Percentiles rank a stretch among this genome's conserved stretches.
Conservation (phyloP, 768 basidiomycete species). For the Termitomyces eurrhizus region DNA sequence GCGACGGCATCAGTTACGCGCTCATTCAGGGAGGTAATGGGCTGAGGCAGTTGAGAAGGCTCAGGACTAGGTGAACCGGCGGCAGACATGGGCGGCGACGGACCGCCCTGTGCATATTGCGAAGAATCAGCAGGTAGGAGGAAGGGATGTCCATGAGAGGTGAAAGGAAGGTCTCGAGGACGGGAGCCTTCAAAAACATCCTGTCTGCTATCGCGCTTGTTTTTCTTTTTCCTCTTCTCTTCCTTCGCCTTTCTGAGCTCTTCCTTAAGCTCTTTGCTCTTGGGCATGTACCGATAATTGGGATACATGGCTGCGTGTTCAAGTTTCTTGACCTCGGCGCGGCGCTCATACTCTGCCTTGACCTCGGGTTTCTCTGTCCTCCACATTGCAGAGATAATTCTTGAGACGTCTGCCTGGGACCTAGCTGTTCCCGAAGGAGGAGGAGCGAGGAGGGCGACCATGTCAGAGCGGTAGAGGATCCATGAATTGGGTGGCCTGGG, state of each 20-base stretch:
- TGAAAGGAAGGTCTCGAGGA: constrained; percentile 8
- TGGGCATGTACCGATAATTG: constrained; percentile 53
- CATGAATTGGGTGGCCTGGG: constrained; percentile 80
- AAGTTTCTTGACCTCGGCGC: constrained; percentile 49
- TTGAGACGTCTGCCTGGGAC: constrained; percentile 65
- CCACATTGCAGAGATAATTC: constrained; percentile 63
- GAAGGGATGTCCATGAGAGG: constrained; percentile 16
- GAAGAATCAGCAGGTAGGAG: constrained; percentile 21
- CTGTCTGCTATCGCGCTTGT: neutral
- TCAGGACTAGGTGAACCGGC: constrained; percentile 41
- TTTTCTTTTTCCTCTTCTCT: constrained; percentile 16
- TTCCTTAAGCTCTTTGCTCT: constrained; percentile 44
- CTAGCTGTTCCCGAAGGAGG: constrained; percentile 27
- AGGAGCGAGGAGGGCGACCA: constrained; percentile 40
- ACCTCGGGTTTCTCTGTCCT: constrained; percentile 44
- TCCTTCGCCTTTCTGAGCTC: constrained; percentile 39
- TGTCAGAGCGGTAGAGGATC: constrained; percentile 75
- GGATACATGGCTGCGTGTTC: constrained; percentile 51
- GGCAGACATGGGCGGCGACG: constrained; percentile 52
- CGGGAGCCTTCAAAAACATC: constrained; percentile 2
- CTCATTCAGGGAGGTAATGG: constrained; percentile 2
- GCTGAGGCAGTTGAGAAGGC: constrained; percentile 9
- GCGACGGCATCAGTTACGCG: neutral
- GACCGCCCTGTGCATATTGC: constrained; percentile 34
- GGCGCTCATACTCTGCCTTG: constrained; percentile 46